phyloP scores from a whole-genome alignment of 345 rosid genomes.

The Eucalyptus shirleyi region DNA sequence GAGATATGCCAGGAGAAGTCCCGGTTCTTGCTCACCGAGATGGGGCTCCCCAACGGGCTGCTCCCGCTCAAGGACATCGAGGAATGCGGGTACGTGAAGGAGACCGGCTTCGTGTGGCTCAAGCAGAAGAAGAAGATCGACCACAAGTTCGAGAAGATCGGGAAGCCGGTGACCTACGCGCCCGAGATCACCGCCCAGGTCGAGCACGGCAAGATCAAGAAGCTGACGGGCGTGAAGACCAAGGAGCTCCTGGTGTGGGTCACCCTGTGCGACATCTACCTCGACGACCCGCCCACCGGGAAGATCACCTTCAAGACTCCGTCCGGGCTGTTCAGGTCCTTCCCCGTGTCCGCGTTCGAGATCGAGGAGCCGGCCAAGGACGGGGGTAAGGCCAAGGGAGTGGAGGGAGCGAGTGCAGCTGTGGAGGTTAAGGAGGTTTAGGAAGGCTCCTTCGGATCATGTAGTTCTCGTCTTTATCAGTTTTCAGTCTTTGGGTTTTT shows the following conservation, averaged over 20 bases:
- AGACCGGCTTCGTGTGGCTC: constrained; percentile 88
- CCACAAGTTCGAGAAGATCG: constrained; percentile 78
- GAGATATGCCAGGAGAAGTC: constrained; percentile 60
- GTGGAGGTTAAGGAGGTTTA: constrained; percentile 23
- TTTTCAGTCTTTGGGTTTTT: not conserved
- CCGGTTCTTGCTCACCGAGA: constrained; percentile 36
- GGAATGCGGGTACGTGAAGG: constrained; percentile 72
- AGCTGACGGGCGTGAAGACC: constrained; percentile 91
- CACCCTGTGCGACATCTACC: constrained; percentile 38
- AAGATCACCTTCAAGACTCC: constrained; percentile 79
- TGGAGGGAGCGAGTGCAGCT: constrained; percentile 3
- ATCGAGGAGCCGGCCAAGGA: constrained; percentile 19
- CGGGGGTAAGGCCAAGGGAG: constrained; percentile 13
- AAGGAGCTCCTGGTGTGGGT: constrained; percentile 87
- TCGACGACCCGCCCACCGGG: constrained; percentile 35
- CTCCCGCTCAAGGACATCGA: constrained; percentile 64
- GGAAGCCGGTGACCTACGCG: constrained; percentile 46
- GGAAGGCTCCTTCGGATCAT: not conserved
- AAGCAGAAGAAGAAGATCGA: constrained; percentile 64
- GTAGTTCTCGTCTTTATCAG: not conserved
- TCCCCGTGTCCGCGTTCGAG: constrained; percentile 58
- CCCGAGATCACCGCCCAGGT: constrained; percentile 67
- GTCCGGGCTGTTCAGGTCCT: constrained; percentile 57
- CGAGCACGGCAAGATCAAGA: constrained; percentile 63
- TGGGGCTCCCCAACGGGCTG: constrained; percentile 66